A percentile compares a stretch with the other conserved stretches of the same genome.
Conservation (phyloP, 768 basidiomycete genomes). For the Thelephora ganbajun region DNA sequence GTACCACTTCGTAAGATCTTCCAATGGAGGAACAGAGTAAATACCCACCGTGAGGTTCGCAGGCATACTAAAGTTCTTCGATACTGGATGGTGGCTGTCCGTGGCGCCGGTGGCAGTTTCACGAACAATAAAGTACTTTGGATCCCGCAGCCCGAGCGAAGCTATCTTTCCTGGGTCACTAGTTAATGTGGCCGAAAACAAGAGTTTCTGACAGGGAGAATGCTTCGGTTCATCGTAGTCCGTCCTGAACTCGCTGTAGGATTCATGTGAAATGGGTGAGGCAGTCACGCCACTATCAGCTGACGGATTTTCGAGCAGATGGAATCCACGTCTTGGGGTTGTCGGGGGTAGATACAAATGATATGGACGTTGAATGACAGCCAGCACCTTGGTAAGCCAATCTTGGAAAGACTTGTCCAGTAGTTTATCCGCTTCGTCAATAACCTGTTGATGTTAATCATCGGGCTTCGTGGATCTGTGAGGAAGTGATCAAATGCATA, state of each 20-base stretch:
- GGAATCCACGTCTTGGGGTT: too few species aligned
- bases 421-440: slow-evolving; percentile 96
- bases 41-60: slow-evolving; percentile 50
- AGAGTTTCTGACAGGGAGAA: slow-evolving; percentile 79
- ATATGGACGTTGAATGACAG: slow-evolving; percentile 43
- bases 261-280: too few species aligned
- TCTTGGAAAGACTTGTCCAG: slow-evolving; percentile 93
- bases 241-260: slow-evolving; percentile 9
- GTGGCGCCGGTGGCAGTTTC: slow-evolving; percentile 18
- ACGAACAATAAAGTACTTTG: slow-evolving; percentile 84
- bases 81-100: slow-evolving; percentile 25
- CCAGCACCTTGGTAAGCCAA: slow-evolving; percentile 77
- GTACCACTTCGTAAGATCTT: neutral
- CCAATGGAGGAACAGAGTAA: neutral
- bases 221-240: slow-evolving; percentile 44
- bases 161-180: slow-evolving; percentile 89
- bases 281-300: too few species aligned
- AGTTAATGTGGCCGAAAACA: slow-evolving; percentile 94
- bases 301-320: too few species aligned
- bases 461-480: neutral
- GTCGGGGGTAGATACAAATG: too few species aligned
- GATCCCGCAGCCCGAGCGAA: slow-evolving; percentile 59
- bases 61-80: slow-evolving; percentile 77
- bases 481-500: slow-evolving; percentile 21
- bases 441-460: slow-evolving; percentile 39